Evolutionary conservation across 192 early-diverging fungal genomes (phyloP), one percentile per base, ranked within the genome.

Genomic region (Umbelopsis vinacea): DNA sequence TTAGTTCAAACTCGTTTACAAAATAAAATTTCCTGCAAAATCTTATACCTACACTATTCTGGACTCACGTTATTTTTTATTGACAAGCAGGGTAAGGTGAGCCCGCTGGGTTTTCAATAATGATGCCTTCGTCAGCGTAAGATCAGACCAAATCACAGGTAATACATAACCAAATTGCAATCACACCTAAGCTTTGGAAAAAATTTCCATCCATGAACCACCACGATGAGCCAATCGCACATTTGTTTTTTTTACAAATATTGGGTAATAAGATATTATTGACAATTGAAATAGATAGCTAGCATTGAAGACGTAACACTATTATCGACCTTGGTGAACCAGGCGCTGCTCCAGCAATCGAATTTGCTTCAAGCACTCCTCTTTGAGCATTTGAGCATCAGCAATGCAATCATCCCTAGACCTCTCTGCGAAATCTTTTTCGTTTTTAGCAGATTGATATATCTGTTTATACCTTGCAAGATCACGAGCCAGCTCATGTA

Each of bases 401-500:
- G 57, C 57, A 37, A 63, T 63, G n/a, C 57, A 63, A 33, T 63
- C 57, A 37, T 63, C 57, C 4, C 57, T 26, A 37, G 57, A 63
- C 19, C 57, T 38, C 12, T 63, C 57, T 37, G 57, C 57, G 35
- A 63, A 63, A 37, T 63, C 33, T 17, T 63, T 63, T 37, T 63
- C 57, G 14, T 63, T 35, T 12, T 35, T 37, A 37, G 57, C 57
- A 17, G 57, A 33, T 37, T 63, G 57, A 63, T 63, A 63, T 6
- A 63, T 35, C 26, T 63, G 57, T 26, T 63, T 63, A 29, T 63
- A 63, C 57, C 57, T 22, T 29, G 57, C 57, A 63, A 63, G 57
- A 63, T 63, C 57, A 37, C 57, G 57, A 63, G 57, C 57, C 29
- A 63, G 57, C 57, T 63, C 57, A 63, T 63, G 57, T 29, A 63